Conservation (phyloP, 225 moss, liverwort and hornwort species). For the Marchantia polymorpha region DNA sequence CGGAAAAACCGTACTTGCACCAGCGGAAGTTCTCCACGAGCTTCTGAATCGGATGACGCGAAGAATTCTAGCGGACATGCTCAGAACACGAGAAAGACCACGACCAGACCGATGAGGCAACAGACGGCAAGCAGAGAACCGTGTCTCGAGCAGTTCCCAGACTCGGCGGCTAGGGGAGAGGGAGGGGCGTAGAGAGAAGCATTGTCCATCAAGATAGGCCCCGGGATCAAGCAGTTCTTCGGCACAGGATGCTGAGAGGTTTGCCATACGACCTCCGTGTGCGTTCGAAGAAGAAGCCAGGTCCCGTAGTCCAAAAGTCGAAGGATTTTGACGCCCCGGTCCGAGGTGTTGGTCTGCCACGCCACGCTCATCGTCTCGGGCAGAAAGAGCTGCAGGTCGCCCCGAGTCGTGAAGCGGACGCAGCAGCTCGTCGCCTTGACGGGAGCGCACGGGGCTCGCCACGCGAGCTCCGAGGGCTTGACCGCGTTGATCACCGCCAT, state of each 20-base stretch:
- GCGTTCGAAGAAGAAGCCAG: not conserved
- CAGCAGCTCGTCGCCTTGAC: not conserved
- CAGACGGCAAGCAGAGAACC: not conserved
- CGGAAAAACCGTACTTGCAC: too few relatives aligned
- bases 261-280: not conserved
- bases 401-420: not conserved
- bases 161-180: not conserved
- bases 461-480: not conserved
- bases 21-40: too few relatives aligned
- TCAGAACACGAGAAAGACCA: not conserved
- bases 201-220: not conserved
- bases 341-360: conserved; percentile 1
- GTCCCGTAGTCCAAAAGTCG: not conserved
- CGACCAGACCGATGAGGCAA: not conserved
- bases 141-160: not conserved
- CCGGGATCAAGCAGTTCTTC: not conserved
- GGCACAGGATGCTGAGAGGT: not conserved
- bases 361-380: not conserved
- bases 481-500: not conserved
- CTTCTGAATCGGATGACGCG: too few relatives aligned
- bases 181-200: not conserved
- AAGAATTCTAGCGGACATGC: too few relatives aligned
- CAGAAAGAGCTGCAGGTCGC: not conserved
- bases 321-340: not conserved
- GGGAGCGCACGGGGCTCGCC: not conserved